These are phyloP conservation scores for Sarocladium kiliense DNA, from an alignment of 2,329 filamentous ascomycete species.

Conservation along the genomic window DNA sequence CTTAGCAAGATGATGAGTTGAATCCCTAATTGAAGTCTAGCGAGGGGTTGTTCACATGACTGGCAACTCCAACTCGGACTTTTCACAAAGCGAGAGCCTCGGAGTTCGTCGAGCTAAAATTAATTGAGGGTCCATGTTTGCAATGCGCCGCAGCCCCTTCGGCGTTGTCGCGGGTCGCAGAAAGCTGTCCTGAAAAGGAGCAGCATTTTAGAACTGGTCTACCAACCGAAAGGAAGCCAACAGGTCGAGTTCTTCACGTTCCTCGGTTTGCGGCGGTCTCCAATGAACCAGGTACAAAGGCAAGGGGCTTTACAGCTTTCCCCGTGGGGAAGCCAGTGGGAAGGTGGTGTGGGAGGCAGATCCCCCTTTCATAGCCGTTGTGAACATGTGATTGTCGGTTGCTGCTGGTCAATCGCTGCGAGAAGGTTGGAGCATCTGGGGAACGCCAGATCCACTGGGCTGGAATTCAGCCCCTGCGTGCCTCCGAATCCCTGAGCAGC, in stretches of 20 bases:
- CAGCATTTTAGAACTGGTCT: not conserved
- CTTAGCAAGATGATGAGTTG: not conserved
- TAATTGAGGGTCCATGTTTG: not conserved
- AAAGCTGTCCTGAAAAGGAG: not conserved
- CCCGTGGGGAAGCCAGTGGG: not conserved
- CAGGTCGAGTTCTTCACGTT: not conserved
- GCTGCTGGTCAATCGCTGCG: not conserved
- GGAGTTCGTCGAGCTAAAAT: not conserved
- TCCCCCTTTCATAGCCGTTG: not conserved
- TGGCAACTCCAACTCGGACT: not conserved
- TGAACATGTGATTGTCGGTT: constrained; percentile 4
- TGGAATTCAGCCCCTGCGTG: too few species aligned
- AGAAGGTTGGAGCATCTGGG: not conserved
- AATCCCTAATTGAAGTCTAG: not conserved
- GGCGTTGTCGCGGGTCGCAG: not conserved
- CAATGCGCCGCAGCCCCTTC: not conserved
- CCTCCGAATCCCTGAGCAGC: too few species aligned
- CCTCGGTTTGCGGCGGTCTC: not conserved
- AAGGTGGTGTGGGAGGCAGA: not conserved
- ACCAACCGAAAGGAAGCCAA: not conserved
- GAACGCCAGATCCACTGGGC: too few species aligned
- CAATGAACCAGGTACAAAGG: not conserved
- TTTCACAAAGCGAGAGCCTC: not conserved
- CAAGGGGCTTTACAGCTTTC: not conserved
- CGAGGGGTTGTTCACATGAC: not conserved